Conservation (phyloP, 2,329 filamentous ascomycete genomes). For the Erysiphe pulchra region DNA sequence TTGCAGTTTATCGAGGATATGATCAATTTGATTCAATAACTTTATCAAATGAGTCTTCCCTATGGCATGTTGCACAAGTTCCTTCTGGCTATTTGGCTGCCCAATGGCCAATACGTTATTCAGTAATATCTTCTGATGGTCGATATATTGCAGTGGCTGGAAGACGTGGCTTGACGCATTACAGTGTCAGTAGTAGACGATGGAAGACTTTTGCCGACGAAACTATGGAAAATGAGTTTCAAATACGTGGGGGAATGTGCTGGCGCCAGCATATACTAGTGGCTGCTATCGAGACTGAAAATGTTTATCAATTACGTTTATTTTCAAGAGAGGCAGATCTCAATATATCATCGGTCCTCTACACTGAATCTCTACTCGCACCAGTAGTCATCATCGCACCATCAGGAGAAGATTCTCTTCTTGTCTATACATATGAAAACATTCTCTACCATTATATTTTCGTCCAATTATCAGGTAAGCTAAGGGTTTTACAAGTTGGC, state of each 20-base stretch:
- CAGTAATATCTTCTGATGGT: constrained; percentile 74
- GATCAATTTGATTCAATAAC: constrained; percentile 75
- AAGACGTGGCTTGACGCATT: constrained; percentile 72
- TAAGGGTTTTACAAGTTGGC: constrained; percentile 74
- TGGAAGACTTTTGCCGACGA: constrained; percentile 87
- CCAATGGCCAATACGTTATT: constrained; percentile 79
- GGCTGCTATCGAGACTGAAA: constrained; percentile 68
- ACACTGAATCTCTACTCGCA: constrained; percentile 52
- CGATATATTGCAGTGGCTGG: constrained; percentile 94
- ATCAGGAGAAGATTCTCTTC: constrained; percentile 76
- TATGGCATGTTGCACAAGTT: constrained; percentile 87
- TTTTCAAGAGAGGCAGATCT: constrained; percentile 71
- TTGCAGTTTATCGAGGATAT: constrained; percentile 85
- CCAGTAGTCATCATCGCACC: constrained; percentile 76
- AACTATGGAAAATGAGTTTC: constrained; percentile 66
- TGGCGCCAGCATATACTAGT: constrained; percentile 95
- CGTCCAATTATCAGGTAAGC: constrained; percentile 36
- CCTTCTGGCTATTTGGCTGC: constrained; percentile 64
- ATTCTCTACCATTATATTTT: constrained; percentile 88
- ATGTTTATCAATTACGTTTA: constrained; percentile 64
- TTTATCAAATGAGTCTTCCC: constrained; percentile 69
- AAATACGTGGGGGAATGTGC: constrained; percentile 87
- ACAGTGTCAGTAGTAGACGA: constrained; percentile 76
- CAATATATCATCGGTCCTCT: constrained; percentile 45
- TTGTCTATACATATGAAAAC: constrained; percentile 96